Evolutionary conservation across 1,284 basidiomycete species (phyloP).

Genomic region (Vanrija pseudolonga): DNA sequence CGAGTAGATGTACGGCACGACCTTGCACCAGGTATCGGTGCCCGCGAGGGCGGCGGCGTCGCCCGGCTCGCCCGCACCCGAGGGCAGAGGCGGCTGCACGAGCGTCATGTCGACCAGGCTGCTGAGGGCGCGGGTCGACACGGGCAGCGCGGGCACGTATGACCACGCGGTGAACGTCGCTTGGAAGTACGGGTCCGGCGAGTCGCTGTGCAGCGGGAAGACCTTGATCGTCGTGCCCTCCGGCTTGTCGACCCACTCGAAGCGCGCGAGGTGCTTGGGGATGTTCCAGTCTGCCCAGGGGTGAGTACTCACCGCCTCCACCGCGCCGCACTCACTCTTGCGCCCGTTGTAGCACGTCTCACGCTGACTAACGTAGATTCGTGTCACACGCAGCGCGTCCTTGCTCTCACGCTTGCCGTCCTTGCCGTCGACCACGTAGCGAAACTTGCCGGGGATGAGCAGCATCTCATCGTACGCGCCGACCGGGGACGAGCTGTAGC

Average conservation of each 20-base stretch:
- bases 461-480: conserved; percentile 7
- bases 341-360: conserved; percentile 9
- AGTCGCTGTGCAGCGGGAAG: not conserved
- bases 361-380: conserved; percentile 9
- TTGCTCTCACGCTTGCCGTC: not conserved
- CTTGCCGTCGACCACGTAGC: not conserved
- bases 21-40: conserved; percentile 6
- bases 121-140: not conserved
- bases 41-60: not conserved
- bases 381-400: conserved; percentile 1
- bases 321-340: not conserved
- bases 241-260: conserved; percentile 1
- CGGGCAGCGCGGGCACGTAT: conserved; percentile 2
- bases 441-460: conserved; percentile 5
- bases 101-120: not conserved
- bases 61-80: not conserved
- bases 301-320: too few species aligned
- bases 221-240: conserved; percentile 1
- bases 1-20: conserved; percentile 4
- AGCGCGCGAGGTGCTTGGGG: conserved; percentile 8
- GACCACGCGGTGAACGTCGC: not conserved
- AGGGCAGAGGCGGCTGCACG: conserved; percentile 5
- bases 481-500: conserved; percentile 3
- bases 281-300: conserved; percentile 5
- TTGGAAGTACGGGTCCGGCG: conserved; percentile 1